Evolutionary conservation across 108 stramenopile genomes (phyloP).

Genomic region (Mayamaea pseudoterrestris): DNA sequence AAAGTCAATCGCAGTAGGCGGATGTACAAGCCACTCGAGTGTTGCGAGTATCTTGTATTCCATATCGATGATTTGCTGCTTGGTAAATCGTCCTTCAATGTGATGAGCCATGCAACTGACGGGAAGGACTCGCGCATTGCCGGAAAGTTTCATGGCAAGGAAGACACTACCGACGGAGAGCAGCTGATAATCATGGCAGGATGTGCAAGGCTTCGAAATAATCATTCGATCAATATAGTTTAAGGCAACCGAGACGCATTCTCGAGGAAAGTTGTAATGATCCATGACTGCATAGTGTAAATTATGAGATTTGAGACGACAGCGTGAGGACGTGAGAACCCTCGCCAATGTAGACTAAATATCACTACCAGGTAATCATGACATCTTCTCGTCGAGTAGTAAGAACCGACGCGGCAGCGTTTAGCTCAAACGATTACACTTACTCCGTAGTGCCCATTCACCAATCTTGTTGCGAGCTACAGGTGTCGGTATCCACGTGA

Average conservation of each 20-base stretch:
- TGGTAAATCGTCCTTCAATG: not conserved
- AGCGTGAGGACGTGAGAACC: too few species aligned
- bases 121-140: not conserved
- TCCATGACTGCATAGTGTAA: too few species aligned
- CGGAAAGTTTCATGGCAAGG: not conserved
- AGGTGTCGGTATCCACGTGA: too few species aligned
- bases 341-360: too few species aligned
- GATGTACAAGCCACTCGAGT: constrained; percentile 17
- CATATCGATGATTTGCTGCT: constrained; percentile 10
- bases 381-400: too few species aligned
- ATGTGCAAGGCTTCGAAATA: not conserved
- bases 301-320: too few species aligned
- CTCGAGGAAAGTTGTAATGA: constrained; percentile 1
- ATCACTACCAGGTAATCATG: too few species aligned
- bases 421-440: too few species aligned
- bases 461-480: too few species aligned
- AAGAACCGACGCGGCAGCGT: too few species aligned
- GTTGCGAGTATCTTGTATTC: constrained; percentile 7
- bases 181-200: constrained; percentile 1
- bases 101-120: not conserved
- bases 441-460: too few species aligned
- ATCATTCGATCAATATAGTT: not conserved
- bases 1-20: constrained; percentile 15
- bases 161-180: not conserved
- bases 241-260: not conserved